phyloP scores from a whole-genome alignment of 179 eudicot species.

The Beta macrorhiza region DNA sequence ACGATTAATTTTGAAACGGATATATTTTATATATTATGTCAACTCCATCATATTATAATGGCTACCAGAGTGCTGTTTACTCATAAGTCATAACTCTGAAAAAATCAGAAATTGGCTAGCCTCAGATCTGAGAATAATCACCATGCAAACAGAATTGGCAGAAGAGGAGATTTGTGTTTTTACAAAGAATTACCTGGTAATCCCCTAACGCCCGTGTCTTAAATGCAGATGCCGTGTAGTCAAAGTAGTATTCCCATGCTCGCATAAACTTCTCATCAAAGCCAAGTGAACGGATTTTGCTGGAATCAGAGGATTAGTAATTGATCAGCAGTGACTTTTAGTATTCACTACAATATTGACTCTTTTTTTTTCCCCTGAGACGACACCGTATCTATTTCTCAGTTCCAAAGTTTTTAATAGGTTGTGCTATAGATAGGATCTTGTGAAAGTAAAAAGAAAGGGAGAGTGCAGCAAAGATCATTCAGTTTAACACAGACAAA shows the following conservation, averaged over 20 bases:
- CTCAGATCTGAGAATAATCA: background rate
- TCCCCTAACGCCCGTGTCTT: slow-evolving; percentile 68
- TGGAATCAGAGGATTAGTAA: slow-evolving; percentile 16
- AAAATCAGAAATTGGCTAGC: background rate
- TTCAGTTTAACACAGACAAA: background rate
- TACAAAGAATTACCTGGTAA: slow-evolving; percentile 36
- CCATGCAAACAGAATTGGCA: background rate
- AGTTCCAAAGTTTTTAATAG: too few relatives aligned
- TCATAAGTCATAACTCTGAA: background rate
- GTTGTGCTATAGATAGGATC: too few relatives aligned
- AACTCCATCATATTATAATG: background rate
- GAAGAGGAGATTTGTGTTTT: too few relatives aligned
- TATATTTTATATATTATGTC: too few relatives aligned
- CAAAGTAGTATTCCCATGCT: slow-evolving; percentile 95
- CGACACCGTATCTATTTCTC: too few relatives aligned
- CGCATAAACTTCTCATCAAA: slow-evolving; percentile 85
- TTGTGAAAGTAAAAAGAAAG: too few relatives aligned
- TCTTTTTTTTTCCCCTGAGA: too few relatives aligned
- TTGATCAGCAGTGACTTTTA: background rate
- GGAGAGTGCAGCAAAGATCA: background rate
- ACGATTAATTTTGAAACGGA: too few relatives aligned
- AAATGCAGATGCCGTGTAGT: slow-evolving; percentile 80
- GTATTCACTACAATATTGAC: background rate
- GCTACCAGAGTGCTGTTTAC: background rate
- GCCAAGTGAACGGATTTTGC: slow-evolving; percentile 70